Base-by-base conservation (phyloP, 257 asterid genomes). In the Nicotiana tomentosiformis region DNA sequence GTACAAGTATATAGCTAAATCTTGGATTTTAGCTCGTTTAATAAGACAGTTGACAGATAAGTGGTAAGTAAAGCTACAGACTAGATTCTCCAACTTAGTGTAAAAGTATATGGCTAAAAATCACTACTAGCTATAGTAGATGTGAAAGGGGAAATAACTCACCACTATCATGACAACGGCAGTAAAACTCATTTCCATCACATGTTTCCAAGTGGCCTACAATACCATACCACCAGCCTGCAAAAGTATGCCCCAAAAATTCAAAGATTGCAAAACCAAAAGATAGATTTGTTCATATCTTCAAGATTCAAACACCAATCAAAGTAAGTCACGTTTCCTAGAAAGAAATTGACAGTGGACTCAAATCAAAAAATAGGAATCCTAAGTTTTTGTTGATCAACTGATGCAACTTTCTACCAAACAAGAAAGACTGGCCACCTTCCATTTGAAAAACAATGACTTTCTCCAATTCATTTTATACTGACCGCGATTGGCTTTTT, bases 181-280 rank as follows among this genome's bases (percentile, higher is more conserved):
- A 95, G 91, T 86, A 88, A 83, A 65, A 85, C 81, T 87, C 80
- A 85, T 88, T 83, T 57, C 98, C 94, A 53, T 91, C 92, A 83
- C 99, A 95, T 61, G 97, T 87, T 89, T 93, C 95, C 87, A 90
- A 88, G 93, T 95, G 99, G 83, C 97, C 97, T 81, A 93, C 97
- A 81, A 95, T 90, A 55, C 99, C 98, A 88, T 93, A 95, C 98
- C 98, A 93, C 99, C 99, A 95, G 79, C 98, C 98, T 95, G 91
- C 81, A 86, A 81, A 9, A 83, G 84, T 64, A 80, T 39, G 39
- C 60, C 79, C 87, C 82, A 78, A 68, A 77, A 82, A 89, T 67
- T 79, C 76, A 84, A 82, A 79, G 55, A 82, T 32, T 86, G n/a
- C 46, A 66, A 77, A 18, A 66, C 58, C 64, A 53, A 79, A 51